Evolutionary conservation across 495 filamentous ascomycete genomes (phyloP).

Genomic region (Xylaria longipes): DNA sequence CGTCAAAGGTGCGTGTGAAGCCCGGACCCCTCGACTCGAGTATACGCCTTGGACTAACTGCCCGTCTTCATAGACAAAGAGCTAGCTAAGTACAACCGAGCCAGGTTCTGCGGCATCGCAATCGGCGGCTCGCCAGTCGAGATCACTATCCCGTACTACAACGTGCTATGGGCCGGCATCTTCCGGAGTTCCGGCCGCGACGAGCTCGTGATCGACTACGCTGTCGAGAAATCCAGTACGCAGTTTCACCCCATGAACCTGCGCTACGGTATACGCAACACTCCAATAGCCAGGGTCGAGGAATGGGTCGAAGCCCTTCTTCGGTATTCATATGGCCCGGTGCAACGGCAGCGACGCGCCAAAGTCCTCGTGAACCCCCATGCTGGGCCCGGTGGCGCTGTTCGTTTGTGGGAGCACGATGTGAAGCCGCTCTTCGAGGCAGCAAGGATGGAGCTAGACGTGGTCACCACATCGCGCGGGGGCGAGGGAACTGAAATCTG

Average conservation of each 20-base stretch:
- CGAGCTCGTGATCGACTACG: conserved; percentile 78
- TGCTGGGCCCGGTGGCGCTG: conserved; percentile 81
- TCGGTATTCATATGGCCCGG: conserved; percentile 69
- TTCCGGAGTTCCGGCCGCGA: conserved; percentile 72
- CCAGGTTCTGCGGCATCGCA: conserved; percentile 33
- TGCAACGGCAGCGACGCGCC: conserved; percentile 72
- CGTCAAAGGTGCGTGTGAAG: conserved; percentile 31
- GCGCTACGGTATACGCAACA: conserved; percentile 58
- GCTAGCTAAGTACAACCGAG: conserved; percentile 27
- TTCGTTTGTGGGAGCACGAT: conserved; percentile 73
- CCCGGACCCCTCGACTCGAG: background rate
- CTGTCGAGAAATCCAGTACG: conserved; percentile 59
- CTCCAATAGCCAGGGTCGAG: conserved; percentile 50
- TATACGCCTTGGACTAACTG: conserved; percentile 19
- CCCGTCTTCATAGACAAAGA: conserved; percentile 28
- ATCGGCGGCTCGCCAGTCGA: conserved; percentile 32
- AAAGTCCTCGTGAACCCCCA: conserved; percentile 93
- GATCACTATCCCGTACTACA: conserved; percentile 71
- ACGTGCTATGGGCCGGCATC: conserved; percentile 81
- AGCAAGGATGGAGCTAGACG: conserved; percentile 76
- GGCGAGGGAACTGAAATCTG: conserved; percentile 84
- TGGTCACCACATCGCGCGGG: conserved; percentile 71
- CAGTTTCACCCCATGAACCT: conserved; percentile 64
- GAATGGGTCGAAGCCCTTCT: conserved; percentile 70
- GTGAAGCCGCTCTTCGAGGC: conserved; percentile 85